Percentiles rank a stretch among this genome's conserved stretches.
Conservation (phyloP, 2,329 filamentous ascomycete species). For the Microsporum ferrugineum region DNA sequence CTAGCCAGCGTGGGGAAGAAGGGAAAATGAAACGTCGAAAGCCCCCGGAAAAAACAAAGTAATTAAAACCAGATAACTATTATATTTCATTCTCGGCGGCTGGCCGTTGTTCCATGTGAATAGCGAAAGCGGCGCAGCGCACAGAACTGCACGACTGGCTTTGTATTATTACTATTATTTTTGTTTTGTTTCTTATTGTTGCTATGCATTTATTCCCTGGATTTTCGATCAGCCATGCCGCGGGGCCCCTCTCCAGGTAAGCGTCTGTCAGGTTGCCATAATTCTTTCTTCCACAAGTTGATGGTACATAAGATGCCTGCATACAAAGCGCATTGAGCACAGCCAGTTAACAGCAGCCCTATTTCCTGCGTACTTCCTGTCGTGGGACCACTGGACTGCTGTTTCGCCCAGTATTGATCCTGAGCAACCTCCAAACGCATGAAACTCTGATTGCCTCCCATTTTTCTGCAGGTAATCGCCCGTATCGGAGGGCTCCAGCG, state of each 20-base stretch:
- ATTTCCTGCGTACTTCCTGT: background rate
- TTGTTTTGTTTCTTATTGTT: background rate
- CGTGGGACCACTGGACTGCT: background rate
- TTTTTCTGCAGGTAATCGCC: constrained; percentile 2
- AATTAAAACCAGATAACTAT: background rate
- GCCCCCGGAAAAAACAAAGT: background rate
- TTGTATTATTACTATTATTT: background rate
- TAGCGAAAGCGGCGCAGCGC: background rate
- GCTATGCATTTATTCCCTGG: background rate
- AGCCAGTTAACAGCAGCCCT: background rate
- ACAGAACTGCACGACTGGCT: background rate
- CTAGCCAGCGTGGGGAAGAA: background rate
- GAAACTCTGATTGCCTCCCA: constrained; percentile 2
- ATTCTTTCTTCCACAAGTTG: background rate
- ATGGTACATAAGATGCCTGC: background rate
- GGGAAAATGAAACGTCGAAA: background rate
- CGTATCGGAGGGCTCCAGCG: background rate
- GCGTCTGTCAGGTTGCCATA: background rate
- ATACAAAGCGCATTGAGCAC: background rate
- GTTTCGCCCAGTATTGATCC: background rate
- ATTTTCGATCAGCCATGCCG: background rate
- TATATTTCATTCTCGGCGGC: background rate
- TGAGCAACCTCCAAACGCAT: background rate
- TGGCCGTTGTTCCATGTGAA: constrained; percentile 1
- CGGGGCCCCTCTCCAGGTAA: background rate